Evolutionary conservation across 2,329 filamentous ascomycete genomes (phyloP).

Genomic region (Chaetomium globosum): DNA sequence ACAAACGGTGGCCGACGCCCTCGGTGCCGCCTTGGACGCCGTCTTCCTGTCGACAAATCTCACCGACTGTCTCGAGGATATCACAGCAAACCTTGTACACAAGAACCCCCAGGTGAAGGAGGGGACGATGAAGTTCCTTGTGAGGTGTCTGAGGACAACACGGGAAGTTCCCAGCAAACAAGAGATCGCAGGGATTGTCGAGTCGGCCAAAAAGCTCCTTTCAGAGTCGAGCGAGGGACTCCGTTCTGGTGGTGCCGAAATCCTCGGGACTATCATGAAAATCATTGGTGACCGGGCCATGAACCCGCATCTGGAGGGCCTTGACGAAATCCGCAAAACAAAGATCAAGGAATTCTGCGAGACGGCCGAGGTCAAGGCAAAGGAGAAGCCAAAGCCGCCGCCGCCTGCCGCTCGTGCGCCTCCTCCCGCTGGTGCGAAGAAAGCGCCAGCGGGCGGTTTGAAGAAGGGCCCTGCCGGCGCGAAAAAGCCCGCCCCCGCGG

Average conservation of each 20-base stretch:
- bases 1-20: slow-evolving; percentile 79
- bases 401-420: slow-evolving; percentile 61
- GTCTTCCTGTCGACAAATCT: slow-evolving; percentile 68
- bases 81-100: slow-evolving; percentile 78
- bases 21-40: slow-evolving; percentile 79
- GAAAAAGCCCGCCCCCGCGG: slow-evolving; percentile 52
- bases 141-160: slow-evolving; percentile 81
- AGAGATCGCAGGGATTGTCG: slow-evolving; percentile 84
- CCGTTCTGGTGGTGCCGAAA: slow-evolving; percentile 86
- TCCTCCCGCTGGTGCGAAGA: slow-evolving; percentile 44
- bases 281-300: slow-evolving; percentile 96
- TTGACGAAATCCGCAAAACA: slow-evolving; percentile 92
- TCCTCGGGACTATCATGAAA: slow-evolving; percentile 95
- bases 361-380: slow-evolving; percentile 79
- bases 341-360: slow-evolving; percentile 95
- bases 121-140: slow-evolving; percentile 90
- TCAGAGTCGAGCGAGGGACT: slow-evolving; percentile 85
- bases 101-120: slow-evolving; percentile 99
- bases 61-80: slow-evolving; percentile 88
- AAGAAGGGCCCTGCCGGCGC: slow-evolving; percentile 50
- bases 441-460: slow-evolving; percentile 42
- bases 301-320: slow-evolving; percentile 85
- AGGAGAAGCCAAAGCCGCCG: slow-evolving; percentile 86
- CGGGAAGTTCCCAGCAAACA: slow-evolving; percentile 79
- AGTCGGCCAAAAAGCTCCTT: slow-evolving; percentile 83